Base-by-base conservation (phyloP, 257 asterid species). In the Scutellaria minor region DNA sequence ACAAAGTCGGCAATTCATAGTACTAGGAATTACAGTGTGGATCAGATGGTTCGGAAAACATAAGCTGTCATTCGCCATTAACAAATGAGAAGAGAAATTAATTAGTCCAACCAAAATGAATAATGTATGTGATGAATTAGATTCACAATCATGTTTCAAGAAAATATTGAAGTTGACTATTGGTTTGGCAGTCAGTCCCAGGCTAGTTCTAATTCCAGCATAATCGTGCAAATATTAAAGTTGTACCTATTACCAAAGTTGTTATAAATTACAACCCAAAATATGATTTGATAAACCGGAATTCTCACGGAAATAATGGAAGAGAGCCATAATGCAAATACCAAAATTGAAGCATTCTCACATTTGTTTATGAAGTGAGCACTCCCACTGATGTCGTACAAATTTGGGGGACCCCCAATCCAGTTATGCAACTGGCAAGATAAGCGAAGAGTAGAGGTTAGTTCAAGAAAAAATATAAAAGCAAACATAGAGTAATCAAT, bases 331-430 rank as follows among this genome's bases (percentile, higher is more conserved):
- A 31, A 22, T 11, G 52, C 47, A 50, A n/a, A 44, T 4, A 72
- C 64, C 66, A 31, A 18, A 31, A 31, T 4, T 31, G 37, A 31
- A 31, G 37, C 99, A 59, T 92, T 95, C 65, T 95, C 99, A 46
- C 99, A 95, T 84, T 95, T 95, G 87, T 95, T 95, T 63, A 91
- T 90, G 78, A 95, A 95, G 82, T 95, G 98, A 46, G 98, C 99
- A 74, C 99, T 95, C 77, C 99, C 99, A 50, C 99, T 95, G 64
- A 95, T 95, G 81, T 95, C 99, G 8, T 95, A 90, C 81, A 95
- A 63, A 79, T 88, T 90, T 13, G 99, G 98, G 62, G 99, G 90
- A 45, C 87, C 79, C 18, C 99, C 98, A 51, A 65, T 68, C 98
- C 99, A 95, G 37, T 90, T 82, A n/a, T 92, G 96, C 86, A 95